Base-by-base conservation (phyloP, 2,329 filamentous ascomycete species). In the Paracorniculantispora psalliotae region DNA sequence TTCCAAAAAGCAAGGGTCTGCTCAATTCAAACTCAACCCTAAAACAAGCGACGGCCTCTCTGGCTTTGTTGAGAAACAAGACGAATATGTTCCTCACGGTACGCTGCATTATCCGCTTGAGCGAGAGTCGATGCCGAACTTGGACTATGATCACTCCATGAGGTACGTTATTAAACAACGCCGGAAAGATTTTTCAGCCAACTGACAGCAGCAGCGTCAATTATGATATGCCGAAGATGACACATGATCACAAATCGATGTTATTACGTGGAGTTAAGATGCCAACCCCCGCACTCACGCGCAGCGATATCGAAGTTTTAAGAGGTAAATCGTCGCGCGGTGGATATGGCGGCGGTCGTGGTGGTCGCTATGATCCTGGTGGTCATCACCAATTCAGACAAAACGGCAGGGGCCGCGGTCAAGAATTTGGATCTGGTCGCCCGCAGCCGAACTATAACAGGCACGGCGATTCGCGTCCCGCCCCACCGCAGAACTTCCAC, bases 211-310 rank as follows among this genome's bases (percentile, higher is more conserved):
- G 41, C 63, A 96, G 90, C 68, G 92, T 97, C 12, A 79, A 90
- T 68, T 99, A 96, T 70, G 85, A 91, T 47, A 89, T 97, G 75
- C 92, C 93, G 0, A 79, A 81, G 43, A 85, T 84, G 19, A 79
- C 79, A 10, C 83, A 90, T 66, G 78, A 85, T 4, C 94, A 99
- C 75, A 97, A 97, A 71, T 97, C 92, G 6, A 96, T 96, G 89
- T 82, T 99, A 15, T 81, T 99, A 37, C 87, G 91, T 2, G 94
- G 94, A 13, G 86, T 92, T 41, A 86, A 88, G 66, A 81, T 92
- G 59, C 85, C 89, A 4, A 75, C 81, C 2, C 85, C 90, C 1
- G 88, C 85, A 10, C 82, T 99, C 1, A 89, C 90, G 59, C 81
- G 84, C 35, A 83, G 82, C 60, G 92, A 97, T 68, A 85, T 93